Conservation (phyloP, 306 rosid species). For the Hippophae tibetana region DNA sequence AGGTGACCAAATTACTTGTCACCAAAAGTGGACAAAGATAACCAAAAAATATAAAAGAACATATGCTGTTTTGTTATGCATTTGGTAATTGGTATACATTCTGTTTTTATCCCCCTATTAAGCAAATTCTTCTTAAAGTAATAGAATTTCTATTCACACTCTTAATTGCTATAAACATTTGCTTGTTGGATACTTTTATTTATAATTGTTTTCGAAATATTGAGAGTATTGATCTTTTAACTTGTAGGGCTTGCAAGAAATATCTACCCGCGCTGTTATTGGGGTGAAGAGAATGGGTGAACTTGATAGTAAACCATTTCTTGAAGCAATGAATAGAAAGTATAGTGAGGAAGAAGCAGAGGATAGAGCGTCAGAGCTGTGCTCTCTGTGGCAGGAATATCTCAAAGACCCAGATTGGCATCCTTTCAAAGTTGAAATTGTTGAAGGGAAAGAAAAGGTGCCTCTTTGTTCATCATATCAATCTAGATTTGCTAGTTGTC, state of each 20-base stretch:
- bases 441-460: slow-evolving; percentile 8
- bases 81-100: too few species aligned
- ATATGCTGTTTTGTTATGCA: too few species aligned
- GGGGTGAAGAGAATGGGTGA: slow-evolving; percentile 48
- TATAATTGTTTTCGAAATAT: neutral
- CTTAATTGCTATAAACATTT: neutral
- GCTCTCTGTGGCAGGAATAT: slow-evolving; percentile 11
- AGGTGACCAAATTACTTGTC: neutral
- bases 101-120: neutral
- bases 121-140: neutral
- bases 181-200: neutral
- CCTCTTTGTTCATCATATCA: neutral
- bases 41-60: too few species aligned
- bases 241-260: slow-evolving; percentile 23
- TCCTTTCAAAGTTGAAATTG: slow-evolving; percentile 12
- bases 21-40: neutral
- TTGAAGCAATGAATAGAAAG: slow-evolving; percentile 28
- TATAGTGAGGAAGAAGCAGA: slow-evolving; percentile 6
- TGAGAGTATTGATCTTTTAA: neutral
- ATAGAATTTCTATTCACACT: neutral
- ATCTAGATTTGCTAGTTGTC: too few species aligned
- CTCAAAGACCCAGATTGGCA: slow-evolving; percentile 16
- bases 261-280: slow-evolving; percentile 22
- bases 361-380: neutral
- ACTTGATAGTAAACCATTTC: slow-evolving; percentile 43